Evolutionary conservation across 768 basidiomycete species (phyloP).

Genomic region (Suillus subluteus): DNA sequence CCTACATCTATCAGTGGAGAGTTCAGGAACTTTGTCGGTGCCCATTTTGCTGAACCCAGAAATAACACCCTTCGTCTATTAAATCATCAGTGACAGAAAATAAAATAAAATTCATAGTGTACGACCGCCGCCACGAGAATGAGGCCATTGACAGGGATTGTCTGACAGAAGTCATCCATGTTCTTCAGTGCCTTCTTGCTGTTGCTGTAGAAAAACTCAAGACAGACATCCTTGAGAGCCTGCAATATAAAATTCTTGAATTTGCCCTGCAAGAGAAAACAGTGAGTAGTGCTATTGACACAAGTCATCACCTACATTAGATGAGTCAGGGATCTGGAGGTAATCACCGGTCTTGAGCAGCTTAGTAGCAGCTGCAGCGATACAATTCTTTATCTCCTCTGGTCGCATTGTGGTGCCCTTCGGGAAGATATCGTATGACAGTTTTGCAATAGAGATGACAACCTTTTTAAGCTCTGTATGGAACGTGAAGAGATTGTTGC

Average conservation of each 20-base stretch:
- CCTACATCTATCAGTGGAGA: background rate
- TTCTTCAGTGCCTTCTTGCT: background rate
- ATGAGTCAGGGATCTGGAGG: background rate
- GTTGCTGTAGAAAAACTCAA: background rate
- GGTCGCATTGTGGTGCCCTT: background rate
- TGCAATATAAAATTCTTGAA: background rate
- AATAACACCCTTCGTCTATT: background rate
- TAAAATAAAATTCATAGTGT: background rate
- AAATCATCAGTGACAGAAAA: background rate
- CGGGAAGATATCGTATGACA: background rate
- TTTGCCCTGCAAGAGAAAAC: background rate
- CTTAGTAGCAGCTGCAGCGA: background rate
- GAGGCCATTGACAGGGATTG: background rate
- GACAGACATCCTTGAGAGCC: background rate
- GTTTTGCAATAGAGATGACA: background rate
- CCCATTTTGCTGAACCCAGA: background rate
- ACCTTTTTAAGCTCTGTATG: background rate
- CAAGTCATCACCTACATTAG: background rate
- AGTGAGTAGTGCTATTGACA: background rate
- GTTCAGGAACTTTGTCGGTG: background rate
- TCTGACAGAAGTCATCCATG: background rate
- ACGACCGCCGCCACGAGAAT: background rate
- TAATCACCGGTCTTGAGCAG: background rate
- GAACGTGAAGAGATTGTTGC: background rate
- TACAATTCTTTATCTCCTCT: background rate